Evolutionary conservation across 768 basidiomycete genomes (phyloP), one percentile per base, ranked within the genome.

Genomic region (Auricularia auricula-judae): DNA sequence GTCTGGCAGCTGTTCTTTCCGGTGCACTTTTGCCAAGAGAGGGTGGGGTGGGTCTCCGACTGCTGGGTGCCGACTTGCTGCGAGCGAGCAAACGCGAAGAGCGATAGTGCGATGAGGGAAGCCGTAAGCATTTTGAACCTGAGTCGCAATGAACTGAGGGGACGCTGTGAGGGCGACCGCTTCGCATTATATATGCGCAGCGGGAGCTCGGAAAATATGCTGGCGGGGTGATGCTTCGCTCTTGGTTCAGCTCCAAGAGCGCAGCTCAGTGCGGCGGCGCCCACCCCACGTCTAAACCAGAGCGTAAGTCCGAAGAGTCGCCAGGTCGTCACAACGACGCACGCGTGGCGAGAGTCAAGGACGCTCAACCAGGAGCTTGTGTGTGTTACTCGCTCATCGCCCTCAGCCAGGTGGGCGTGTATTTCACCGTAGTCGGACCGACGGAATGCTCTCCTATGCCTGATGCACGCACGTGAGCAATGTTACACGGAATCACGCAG

Each of bases 21-120:
- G 3, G 70, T 71, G 65, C 70, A 71, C 53, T 65, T 64, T 29
- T 65, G 56, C 70, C 70, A 71, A 42, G 66, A 65, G 18, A 71
- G 59, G 8, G 62, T 4, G 21, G 70, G 70, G 63, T 71, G 70
- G 42, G 42, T 62, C 60, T 71, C 70, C 8, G 70, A 65, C 54
- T 61, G 61, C 33, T 56, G 39, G 7, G 70, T 71, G 66, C 68
- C 70, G 60, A 66, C 64, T 39, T 71, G 68, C 62, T 71, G 70
- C 42, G 65, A 67, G 47, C 44, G 62, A 16, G 62, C 65, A 35
- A 63, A 65, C 42, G 67, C 65, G 51, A 68, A 34, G 58, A 69
- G 62, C 3, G 66, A 42, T 67, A 64, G 39, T 23, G 44, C 12
- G 65, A 47, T 33, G 58, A 62, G 66, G 51, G 68, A 16, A 53